phyloP scores from a whole-genome alignment of 1,284 basidiomycete genomes.

The Fomitopsis schrenkii region DNA sequence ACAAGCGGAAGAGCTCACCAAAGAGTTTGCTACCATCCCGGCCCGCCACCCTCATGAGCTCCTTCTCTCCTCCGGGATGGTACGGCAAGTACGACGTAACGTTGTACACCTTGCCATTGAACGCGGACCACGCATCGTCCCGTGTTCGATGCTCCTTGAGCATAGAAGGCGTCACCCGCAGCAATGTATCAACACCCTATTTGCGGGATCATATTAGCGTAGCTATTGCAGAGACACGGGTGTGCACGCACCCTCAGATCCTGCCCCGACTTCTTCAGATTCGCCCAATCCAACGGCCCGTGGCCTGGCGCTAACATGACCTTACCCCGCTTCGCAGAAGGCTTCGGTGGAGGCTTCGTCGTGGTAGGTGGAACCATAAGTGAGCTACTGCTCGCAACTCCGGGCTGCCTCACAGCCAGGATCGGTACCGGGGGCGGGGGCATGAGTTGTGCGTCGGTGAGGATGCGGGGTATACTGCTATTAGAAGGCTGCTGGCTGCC shows the following conservation, averaged over 20 bases:
- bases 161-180: constrained; percentile 80
- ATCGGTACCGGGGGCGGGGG: constrained; percentile 63
- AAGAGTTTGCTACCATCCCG: constrained; percentile 94
- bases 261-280: constrained; percentile 72
- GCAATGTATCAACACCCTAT: constrained; percentile 61
- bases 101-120: constrained; percentile 96
- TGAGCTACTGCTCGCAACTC: constrained; percentile 37
- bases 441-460: constrained; percentile 59
- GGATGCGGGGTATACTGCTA: constrained; percentile 34
- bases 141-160: constrained; percentile 79
- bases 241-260: constrained; percentile 65
- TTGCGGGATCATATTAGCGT: background rate
- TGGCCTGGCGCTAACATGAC: constrained; percentile 91
- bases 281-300: constrained; percentile 94
- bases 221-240: background rate
- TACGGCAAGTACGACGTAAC: constrained; percentile 90
- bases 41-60: constrained; percentile 95
- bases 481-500: constrained; percentile 7
- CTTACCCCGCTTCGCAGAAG: constrained; percentile 64
- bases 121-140: constrained; percentile 93
- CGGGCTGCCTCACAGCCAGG: constrained; percentile 41
- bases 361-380: constrained; percentile 59
- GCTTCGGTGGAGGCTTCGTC: constrained; percentile 49
- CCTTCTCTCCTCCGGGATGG: constrained; percentile 92
- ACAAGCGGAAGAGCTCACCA: constrained; percentile 46